Conservation (phyloP, 73 alveolate genomes). For the Paramecium caudatum region DNA sequence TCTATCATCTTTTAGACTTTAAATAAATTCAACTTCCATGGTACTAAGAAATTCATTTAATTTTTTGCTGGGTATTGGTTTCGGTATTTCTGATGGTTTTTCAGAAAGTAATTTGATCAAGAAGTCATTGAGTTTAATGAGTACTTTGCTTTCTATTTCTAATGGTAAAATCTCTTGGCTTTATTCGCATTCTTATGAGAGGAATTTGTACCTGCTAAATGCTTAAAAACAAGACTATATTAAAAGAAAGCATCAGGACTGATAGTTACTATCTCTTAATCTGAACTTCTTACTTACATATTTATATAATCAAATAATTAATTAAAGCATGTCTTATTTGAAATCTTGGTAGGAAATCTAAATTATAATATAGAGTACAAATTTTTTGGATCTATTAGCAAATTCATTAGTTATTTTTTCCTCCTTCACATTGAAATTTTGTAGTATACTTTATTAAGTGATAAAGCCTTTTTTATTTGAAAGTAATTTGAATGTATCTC, state of each 20-base stretch:
- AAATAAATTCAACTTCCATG: background rate
- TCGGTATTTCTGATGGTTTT: background rate
- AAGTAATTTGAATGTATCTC: background rate
- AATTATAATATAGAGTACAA: background rate
- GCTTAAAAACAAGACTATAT: background rate
- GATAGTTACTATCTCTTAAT: background rate
- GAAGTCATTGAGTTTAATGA: background rate
- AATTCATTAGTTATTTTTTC: background rate
- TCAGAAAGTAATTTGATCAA: background rate
- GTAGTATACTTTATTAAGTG: background rate
- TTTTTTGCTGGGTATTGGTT: constrained; percentile 12
- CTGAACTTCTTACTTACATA: background rate
- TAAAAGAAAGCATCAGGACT: background rate
- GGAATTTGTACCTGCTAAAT: background rate
- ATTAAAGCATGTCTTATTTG: background rate
- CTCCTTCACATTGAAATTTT: background rate
- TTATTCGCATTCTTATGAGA: background rate
- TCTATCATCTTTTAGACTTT: background rate
- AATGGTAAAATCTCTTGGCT: background rate
- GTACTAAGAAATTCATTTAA: constrained; percentile 19
- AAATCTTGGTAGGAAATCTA: background rate
- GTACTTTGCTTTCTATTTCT: background rate
- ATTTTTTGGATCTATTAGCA: background rate
- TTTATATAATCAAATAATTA: background rate
- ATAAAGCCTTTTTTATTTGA: constrained; percentile 11